Evolutionary conservation across 2,329 filamentous ascomycete genomes (phyloP).

Genomic region (Aspergillus niger): DNA sequence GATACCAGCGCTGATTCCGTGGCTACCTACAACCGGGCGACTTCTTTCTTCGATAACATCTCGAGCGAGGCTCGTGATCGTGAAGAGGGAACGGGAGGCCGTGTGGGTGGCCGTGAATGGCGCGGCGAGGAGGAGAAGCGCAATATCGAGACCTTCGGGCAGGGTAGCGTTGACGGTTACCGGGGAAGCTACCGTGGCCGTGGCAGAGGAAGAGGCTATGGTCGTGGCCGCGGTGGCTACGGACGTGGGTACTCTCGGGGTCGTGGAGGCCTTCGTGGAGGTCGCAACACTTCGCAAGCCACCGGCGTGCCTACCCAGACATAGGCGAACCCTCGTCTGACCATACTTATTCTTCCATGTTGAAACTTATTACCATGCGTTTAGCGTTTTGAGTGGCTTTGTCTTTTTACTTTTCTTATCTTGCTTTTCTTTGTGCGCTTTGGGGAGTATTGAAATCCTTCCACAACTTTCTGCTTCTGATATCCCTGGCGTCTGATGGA

Average conservation of each 20-base stretch:
- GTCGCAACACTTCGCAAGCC: conserved; percentile 40
- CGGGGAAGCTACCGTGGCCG: conserved; percentile 75
- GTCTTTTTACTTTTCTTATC: too few relatives aligned
- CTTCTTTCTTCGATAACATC: conserved; percentile 97
- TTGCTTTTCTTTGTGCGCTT: conserved; percentile 22
- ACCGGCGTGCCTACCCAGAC: conserved; percentile 41
- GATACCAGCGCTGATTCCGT: conserved; percentile 37
- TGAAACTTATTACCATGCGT: conserved; percentile 16
- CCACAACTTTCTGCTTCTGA: conserved; percentile 21
- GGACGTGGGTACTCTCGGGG: conserved; percentile 45
- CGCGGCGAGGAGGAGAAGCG: conserved; percentile 89
- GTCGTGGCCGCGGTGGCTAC: conserved; percentile 54
- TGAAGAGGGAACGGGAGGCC: conserved; percentile 66
- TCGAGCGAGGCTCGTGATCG: conserved; percentile 91
- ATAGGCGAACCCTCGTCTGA: conserved; percentile 19
- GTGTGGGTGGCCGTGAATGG: conserved; percentile 81
- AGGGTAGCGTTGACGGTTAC: conserved; percentile 90
- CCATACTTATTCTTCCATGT: conserved; percentile 12
- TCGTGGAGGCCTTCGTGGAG: conserved; percentile 43
- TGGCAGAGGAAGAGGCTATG: conserved; percentile 52
- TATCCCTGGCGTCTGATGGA: conserved; percentile 29
- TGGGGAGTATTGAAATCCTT: conserved; percentile 27
- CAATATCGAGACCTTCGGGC: conserved; percentile 97
- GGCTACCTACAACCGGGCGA: conserved; percentile 78
- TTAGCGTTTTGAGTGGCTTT: conserved; percentile 15